Conservation (phyloP, 2,329 filamentous ascomycete genomes). For the Talaromyces rugulosus region DNA sequence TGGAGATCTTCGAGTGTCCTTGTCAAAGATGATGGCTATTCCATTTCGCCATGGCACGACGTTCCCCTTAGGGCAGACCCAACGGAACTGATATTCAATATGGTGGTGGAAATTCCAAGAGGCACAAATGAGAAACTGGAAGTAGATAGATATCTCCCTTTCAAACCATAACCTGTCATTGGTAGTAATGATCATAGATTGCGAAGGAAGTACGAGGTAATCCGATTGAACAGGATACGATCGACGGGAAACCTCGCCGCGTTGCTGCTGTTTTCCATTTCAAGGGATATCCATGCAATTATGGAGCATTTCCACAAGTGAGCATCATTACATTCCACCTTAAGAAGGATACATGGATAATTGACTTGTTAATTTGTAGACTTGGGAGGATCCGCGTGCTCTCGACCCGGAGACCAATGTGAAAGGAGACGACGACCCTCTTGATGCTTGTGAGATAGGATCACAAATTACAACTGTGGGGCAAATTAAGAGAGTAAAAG, state of each 20-base stretch:
- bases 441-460: slow-evolving; percentile 92
- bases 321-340: slow-evolving; percentile 2
- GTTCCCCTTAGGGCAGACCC: too few relatives aligned
- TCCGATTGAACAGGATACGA: slow-evolving; percentile 89
- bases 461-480: slow-evolving; percentile 82
- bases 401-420: slow-evolving; percentile 90
- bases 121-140: slow-evolving; percentile 96
- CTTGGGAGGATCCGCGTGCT: slow-evolving; percentile 87
- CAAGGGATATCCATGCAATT: slow-evolving; percentile 97
- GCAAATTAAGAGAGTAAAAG: slow-evolving; percentile 93
- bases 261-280: slow-evolving; percentile 97
- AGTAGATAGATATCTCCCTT: slow-evolving; percentile 45
- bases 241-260: slow-evolving; percentile 92
- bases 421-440: slow-evolving; percentile 90
- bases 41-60: too few relatives aligned
- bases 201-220: slow-evolving; percentile 88
- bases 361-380: slow-evolving; percentile 49
- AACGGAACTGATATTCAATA: slow-evolving; percentile 70
- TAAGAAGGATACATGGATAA: neutral
- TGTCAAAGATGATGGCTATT: too few relatives aligned
- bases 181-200: slow-evolving; percentile 55
- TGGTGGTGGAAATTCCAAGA: slow-evolving; percentile 89
- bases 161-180: slow-evolving; percentile 26
- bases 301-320: slow-evolving; percentile 89
- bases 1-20: too few relatives aligned